Evolutionary conservation across 2,329 filamentous ascomycete species (phyloP).

Genomic region (Epichloe baconii): DNA sequence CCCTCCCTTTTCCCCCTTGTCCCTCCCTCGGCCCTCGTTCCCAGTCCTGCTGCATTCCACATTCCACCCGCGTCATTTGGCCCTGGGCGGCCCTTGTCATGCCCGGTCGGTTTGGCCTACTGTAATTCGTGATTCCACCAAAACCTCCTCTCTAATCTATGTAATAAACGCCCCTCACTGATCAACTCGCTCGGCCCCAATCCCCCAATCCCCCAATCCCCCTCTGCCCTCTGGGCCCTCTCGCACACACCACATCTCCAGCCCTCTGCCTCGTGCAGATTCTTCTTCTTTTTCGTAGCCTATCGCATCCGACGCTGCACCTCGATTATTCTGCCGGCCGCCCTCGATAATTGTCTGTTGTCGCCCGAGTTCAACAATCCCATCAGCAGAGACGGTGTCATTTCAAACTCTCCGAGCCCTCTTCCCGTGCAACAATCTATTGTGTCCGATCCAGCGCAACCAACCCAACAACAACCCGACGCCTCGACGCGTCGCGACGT

Average conservation of each 20-base stretch:
- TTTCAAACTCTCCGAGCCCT: not conserved
- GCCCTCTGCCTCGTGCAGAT: slow-evolving; percentile 3
- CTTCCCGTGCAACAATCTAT: not conserved
- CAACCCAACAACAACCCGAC: not conserved
- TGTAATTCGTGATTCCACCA: not conserved
- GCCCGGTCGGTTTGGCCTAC: not conserved
- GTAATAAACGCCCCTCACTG: not conserved
- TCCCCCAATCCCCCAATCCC: not conserved
- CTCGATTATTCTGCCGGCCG: not conserved
- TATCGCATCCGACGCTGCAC: not conserved
- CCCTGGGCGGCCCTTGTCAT: slow-evolving; percentile 1
- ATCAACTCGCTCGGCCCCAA: not conserved
- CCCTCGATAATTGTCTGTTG: not conserved
- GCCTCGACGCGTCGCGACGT: not conserved
- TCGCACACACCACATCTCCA: slow-evolving; percentile 3
- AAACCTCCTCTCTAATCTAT: not conserved
- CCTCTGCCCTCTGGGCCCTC: not conserved
- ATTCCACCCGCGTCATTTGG: slow-evolving; percentile 4
- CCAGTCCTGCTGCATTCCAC: not conserved
- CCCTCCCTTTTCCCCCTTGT: not conserved
- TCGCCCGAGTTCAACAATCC: not conserved
- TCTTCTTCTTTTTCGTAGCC: not conserved
- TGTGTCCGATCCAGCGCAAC: not conserved
- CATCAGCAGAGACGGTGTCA: not conserved
- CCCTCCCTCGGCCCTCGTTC: not conserved